Evolutionary conservation across 2,329 filamentous ascomycete genomes (phyloP).

Genomic region (Talaromyces sp.): DNA sequence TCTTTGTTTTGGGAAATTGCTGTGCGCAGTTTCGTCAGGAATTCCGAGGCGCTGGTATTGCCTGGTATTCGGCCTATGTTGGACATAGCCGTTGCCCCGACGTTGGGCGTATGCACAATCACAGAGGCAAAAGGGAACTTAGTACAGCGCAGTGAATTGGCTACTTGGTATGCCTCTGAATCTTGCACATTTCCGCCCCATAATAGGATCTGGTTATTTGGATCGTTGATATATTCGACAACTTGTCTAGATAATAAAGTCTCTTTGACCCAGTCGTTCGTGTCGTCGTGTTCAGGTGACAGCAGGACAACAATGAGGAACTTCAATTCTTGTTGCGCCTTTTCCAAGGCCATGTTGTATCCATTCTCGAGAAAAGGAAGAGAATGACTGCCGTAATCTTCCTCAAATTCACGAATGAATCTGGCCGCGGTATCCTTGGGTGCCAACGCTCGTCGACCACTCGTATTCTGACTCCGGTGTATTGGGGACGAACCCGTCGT

Average conservation of each 20-base stretch:
- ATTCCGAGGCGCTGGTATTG: conserved; percentile 65
- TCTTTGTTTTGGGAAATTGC: conserved; percentile 74
- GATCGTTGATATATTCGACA: conserved; percentile 68
- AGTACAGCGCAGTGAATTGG: conserved; percentile 79
- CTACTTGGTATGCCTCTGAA: conserved; percentile 89
- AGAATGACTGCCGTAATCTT: conserved; percentile 69
- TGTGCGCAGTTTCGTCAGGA: conserved; percentile 69
- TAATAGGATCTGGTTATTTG: conserved; percentile 73
- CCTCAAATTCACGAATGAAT: conserved; percentile 90
- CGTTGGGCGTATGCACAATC: conserved; percentile 80
- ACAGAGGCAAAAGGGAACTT: conserved; percentile 89
- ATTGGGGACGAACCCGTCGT: conserved; percentile 49
- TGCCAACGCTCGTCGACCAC: conserved; percentile 70
- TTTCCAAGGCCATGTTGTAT: conserved; percentile 86
- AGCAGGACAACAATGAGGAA: conserved; percentile 85
- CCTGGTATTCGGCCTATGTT: conserved; percentile 77
- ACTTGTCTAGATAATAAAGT: conserved; percentile 77
- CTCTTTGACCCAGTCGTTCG: conserved; percentile 72
- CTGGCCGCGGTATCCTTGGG: conserved; percentile 83
- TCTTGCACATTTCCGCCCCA: conserved; percentile 95
- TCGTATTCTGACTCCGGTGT: conserved; percentile 54
- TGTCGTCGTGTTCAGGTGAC: conserved; percentile 94
- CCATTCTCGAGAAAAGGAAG: conserved; percentile 83
- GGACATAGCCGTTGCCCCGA: conserved; percentile 84
- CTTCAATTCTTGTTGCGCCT: conserved; percentile 85